Evolutionary conservation across 129 eudicot genomes (phyloP).

Genomic region (Saussurea involucrata): DNA sequence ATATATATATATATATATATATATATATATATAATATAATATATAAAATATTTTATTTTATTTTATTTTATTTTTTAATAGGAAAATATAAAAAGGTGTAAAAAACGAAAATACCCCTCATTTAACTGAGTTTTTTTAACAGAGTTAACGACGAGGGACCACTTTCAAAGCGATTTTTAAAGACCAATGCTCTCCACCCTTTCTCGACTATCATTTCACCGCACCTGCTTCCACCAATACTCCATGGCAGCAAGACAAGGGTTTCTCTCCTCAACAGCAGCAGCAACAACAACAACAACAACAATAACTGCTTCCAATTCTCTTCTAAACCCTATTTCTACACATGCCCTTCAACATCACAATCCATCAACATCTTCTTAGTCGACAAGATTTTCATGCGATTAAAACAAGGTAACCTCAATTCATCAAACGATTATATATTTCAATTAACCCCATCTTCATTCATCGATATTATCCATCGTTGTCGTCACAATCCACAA

Average conservation of each 20-base stretch:
- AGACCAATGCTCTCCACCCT: no score
- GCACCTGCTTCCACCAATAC: not conserved
- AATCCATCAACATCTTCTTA: constrained; percentile 34
- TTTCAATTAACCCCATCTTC: constrained; percentile 48
- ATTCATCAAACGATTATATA: constrained; percentile 17
- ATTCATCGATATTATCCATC: constrained; percentile 37
- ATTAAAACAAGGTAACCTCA: constrained; percentile 52
- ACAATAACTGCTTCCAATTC: not conserved
- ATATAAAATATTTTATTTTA: no score
- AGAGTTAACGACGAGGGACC: no score
- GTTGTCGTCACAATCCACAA: constrained; percentile 45
- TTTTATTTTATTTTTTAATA: no score
- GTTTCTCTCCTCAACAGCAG: constrained; percentile 9
- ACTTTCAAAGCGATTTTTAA: no score
- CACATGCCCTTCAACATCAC: not conserved
- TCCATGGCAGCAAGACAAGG: constrained; percentile 25
- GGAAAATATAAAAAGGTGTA: no score
- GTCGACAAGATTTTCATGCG: constrained; percentile 46
- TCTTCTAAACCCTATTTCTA: constrained; percentile 14
- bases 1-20: no score
- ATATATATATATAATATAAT: no score
- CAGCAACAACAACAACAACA: no score
- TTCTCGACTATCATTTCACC: no score
- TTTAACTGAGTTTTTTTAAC: no score
- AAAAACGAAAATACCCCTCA: no score